Evolutionary conservation across 306 rosid species (phyloP), one percentile per base, ranked within the genome.

Genomic region (Alnus rubra): DNA sequence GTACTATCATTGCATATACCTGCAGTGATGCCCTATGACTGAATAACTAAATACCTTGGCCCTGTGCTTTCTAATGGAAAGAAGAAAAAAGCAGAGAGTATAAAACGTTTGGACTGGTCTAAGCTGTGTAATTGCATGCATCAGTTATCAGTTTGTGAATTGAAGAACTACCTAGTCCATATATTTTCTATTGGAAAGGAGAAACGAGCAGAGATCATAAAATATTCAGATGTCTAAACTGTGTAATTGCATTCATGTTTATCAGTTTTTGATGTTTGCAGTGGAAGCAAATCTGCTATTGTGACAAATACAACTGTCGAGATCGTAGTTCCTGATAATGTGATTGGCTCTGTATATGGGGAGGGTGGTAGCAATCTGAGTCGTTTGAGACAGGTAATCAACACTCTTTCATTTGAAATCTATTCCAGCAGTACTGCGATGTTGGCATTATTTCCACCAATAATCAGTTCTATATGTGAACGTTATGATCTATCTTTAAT

Each of bases 301-400:
- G 99, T 95, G 84, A 95, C 98, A 19, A 95, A 90, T 75, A 95
- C 99, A 28, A 90, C 96, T 0, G 91, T 95, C 31, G 99, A 95
- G 90, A 90, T 95, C 65, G 73, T 93, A 80, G 97, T 95, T 83
- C 99, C 99, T 30, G 98, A 91, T 53, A 88, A 90, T 79, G 92
- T 93, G 53, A 87, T 95, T 60, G 88, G 90, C 83, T 89, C 81
- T 51, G 97, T 95, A 54, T 95, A 93, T 53, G 99, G 98, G 78
- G 99, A 95, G 82, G 86, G 84, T 81, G 98, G 99, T 71, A 81
- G 84, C 91, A 95, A 95, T 85, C 84, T 95, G 81, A 79, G 89
- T 81, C 98, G 98, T 31, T 70, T 95, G 68, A 89, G 98, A 90
- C 97, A 95, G 99, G 99, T 95, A 42, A 39, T 13, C 72, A 14